These are phyloP conservation scores for Diaporthe humulicola DNA, from an alignment of 2,329 filamentous ascomycete species.

Conservation along the genomic window DNA sequence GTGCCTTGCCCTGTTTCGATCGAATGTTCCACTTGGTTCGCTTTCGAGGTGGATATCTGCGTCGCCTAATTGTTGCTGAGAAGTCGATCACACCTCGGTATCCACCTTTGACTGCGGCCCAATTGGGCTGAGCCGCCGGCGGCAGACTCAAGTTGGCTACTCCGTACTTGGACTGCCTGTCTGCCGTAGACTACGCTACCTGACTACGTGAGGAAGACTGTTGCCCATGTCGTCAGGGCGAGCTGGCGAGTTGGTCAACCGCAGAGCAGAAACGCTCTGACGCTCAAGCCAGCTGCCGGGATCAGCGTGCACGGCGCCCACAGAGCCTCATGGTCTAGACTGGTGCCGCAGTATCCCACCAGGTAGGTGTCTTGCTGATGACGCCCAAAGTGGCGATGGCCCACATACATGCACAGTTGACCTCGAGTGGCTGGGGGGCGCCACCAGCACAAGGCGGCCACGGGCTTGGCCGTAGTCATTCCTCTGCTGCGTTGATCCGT, in stretches of 20 bases:
- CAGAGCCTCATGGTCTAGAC: background rate
- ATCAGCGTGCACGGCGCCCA: background rate
- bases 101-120: constrained; percentile 12
- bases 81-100: constrained; percentile 19
- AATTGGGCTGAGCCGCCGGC: background rate
- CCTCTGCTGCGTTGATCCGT: background rate
- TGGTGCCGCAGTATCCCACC: background rate
- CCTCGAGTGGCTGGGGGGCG: background rate
- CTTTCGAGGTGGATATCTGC: constrained; percentile 15
- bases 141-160: background rate
- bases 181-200: background rate
- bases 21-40: constrained; percentile 10
- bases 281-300: background rate
- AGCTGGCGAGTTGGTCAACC: background rate
- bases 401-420: background rate
- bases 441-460: background rate
- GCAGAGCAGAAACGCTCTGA: background rate
- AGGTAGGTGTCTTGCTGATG: background rate
- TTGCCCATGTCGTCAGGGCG: background rate
- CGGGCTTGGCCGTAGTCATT: constrained; percentile 1
- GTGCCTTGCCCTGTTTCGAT: constrained; percentile 2
- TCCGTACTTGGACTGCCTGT: background rate
- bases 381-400: constrained; percentile 16
- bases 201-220: background rate
- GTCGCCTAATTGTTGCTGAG: constrained; percentile 6